phyloP scores from a whole-genome alignment of 2,329 filamentous ascomycete genomes.

The Exophiala oligosperma region DNA sequence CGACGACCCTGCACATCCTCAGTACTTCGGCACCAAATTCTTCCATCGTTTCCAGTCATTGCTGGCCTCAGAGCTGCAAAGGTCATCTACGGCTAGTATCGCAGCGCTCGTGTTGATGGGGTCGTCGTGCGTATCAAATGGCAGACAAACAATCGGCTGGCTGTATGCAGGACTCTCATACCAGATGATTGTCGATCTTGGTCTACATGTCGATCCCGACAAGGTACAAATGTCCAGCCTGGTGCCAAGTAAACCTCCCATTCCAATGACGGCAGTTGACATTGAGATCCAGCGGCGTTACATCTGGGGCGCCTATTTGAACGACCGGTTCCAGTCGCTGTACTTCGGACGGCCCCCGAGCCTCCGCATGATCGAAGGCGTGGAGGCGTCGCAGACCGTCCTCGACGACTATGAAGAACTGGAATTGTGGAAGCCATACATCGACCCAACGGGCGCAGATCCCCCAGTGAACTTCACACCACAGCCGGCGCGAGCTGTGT shows the following conservation, averaged over 20 bases:
- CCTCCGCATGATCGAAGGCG: background rate
- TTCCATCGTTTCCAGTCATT: background rate
- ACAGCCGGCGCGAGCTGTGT: background rate
- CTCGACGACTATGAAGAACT: background rate
- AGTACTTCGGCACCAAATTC: background rate
- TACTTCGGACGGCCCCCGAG: too few species aligned
- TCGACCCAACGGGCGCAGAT: background rate
- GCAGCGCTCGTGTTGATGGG: background rate
- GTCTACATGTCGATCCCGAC: constrained; percentile 34
- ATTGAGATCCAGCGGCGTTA: background rate
- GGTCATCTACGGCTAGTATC: background rate
- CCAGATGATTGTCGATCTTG: constrained; percentile 42
- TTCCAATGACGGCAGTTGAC: background rate
- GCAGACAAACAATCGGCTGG: constrained; percentile 38
- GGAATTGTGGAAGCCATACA: background rate
- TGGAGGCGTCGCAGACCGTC: background rate
- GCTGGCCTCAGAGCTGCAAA: background rate
- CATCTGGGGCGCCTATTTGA: too few species aligned
- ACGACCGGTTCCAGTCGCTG: too few species aligned
- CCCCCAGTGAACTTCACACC: background rate
- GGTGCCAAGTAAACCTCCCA: background rate
- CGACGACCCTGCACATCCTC: background rate
- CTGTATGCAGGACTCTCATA: constrained; percentile 39
- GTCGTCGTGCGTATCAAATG: constrained; percentile 8
- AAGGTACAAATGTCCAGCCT: background rate